Evolutionary conservation across 2,329 filamentous ascomycete species (phyloP).

Genomic region (Cladosporium sp.): DNA sequence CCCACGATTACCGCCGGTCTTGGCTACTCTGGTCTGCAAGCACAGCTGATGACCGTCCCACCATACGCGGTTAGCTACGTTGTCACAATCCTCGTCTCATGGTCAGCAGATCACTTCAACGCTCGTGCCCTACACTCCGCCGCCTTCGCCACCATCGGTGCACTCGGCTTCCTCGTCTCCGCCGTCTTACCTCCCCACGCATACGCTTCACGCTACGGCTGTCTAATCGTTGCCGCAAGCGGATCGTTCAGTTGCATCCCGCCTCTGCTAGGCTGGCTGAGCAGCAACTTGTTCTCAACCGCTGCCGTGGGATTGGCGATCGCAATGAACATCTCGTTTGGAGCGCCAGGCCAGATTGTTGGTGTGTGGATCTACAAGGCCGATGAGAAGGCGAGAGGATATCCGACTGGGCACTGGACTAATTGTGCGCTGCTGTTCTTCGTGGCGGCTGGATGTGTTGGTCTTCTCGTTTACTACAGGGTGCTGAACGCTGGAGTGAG

Average conservation of each 20-base stretch:
- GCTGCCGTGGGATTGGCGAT: constrained; percentile 68
- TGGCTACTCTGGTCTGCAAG: constrained; percentile 57
- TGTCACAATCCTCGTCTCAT: constrained; percentile 48
- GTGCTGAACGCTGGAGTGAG: constrained; percentile 41
- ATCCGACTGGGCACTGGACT: constrained; percentile 70
- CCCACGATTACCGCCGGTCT: constrained; percentile 61
- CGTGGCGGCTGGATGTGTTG: constrained; percentile 56
- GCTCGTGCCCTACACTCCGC: constrained; percentile 56
- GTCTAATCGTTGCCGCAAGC: constrained; percentile 65
- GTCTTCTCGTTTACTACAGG: constrained; percentile 59
- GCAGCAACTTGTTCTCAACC: constrained; percentile 66
- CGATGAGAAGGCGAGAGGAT: constrained; percentile 59
- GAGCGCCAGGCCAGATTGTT: constrained; percentile 67
- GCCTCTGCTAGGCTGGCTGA: constrained; percentile 69
- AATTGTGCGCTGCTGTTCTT: constrained; percentile 63
- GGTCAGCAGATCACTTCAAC: constrained; percentile 64
- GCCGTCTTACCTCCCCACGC: constrained; percentile 62
- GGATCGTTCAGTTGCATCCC: constrained; percentile 70
- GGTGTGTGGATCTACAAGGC: constrained; percentile 74
- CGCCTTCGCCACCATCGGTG: constrained; percentile 52
- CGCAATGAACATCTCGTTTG: constrained; percentile 66
- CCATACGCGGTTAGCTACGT: constrained; percentile 42
- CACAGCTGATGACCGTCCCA: constrained; percentile 37
- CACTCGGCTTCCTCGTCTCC: constrained; percentile 61
- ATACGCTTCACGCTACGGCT: constrained; percentile 66